Base-by-base conservation (phyloP, 192 early-diverging fungal genomes). In the Obelidium mucronatum region DNA sequence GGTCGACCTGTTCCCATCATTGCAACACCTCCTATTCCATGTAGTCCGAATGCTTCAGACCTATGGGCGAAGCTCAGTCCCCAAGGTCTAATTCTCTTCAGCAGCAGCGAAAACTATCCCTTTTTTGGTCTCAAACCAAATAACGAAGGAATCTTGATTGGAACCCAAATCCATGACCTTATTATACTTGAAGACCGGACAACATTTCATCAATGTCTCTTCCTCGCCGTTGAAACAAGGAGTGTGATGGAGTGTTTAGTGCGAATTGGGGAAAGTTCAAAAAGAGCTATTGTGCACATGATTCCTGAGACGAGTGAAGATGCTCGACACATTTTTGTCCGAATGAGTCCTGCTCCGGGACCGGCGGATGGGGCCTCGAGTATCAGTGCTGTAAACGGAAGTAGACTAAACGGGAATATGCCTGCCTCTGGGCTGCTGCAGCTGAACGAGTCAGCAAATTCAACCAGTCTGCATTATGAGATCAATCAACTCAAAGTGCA, bases 391-490 rank as follows among this genome's bases (percentile, higher is more conserved):
- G 24, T 6, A 6, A 33, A 8, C 31, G 24, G 19, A n/a, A 51
- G 48, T 31, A 28, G 51, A n/a, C 17, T 19, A 22, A n/a, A 37
- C 39, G 13, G 17, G 17, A 56, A 34, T 34, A n/a, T 17, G 6
- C 17, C 31, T 60, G 42, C 35, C 17, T 11, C n/a, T 2, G 72
- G 59, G 40, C 37, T 72, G 37, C 36, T 59, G 59, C 56, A 74
- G 40, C 72, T 79, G 15, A 81, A 75, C 63, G 35, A 76, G 28
- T 67, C 77, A 33, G 75, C 80, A 19, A 71, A 87, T 26, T 73
- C 80, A 33, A 90, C 90, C 30, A 80, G 77, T 33, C 79, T 91
- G 81, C 88, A 90, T 73, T 91, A 86, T 72, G 89, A 91, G 79
- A 69, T 90, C 31, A 91, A 92, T 80, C 84, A 87, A 62, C 68